Conservation (phyloP, 441 rosid genomes). For the Erodium texanum region DNA sequence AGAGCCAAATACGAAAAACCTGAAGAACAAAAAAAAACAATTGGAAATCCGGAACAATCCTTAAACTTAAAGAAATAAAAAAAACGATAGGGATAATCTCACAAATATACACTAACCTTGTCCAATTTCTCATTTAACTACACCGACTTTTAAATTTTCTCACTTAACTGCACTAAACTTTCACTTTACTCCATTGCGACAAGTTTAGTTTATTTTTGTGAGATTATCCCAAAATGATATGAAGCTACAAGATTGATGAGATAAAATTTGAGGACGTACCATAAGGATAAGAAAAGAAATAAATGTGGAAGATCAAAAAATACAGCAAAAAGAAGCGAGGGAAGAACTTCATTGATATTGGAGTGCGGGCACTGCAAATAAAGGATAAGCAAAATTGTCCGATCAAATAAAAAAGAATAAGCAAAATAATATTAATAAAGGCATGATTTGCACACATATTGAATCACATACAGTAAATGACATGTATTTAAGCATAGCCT, state of each 20-base stretch:
- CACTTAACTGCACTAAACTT: no score
- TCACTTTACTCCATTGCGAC: no score
- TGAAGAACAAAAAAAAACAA: constrained; percentile 23
- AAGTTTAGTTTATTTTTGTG: no score
- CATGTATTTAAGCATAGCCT: background rate
- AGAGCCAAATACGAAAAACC: constrained; percentile 94
- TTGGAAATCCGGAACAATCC: background rate
- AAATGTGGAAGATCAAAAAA: constrained; percentile 93
- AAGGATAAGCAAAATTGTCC: constrained; percentile 12
- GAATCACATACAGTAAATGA: background rate
- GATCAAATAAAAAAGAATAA: no score
- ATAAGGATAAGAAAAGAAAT: constrained; percentile 86
- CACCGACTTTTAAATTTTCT: no score
- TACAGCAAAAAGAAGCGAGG: constrained; percentile 95
- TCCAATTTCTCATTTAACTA: no score
- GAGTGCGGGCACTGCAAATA: constrained; percentile 82
- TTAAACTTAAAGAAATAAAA: background rate
- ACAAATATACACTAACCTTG: no score
- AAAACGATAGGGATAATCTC: constrained; percentile 8
- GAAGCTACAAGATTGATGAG: background rate
- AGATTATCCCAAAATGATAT: no score
- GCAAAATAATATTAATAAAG: constrained; percentile 18
- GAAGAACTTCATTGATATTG: constrained; percentile 97
- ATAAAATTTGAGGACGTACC: constrained; percentile 37
- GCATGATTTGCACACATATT: background rate